Evolutionary conservation across 129 eudicot species (phyloP).

Genomic region (Tagetes patula): DNA sequence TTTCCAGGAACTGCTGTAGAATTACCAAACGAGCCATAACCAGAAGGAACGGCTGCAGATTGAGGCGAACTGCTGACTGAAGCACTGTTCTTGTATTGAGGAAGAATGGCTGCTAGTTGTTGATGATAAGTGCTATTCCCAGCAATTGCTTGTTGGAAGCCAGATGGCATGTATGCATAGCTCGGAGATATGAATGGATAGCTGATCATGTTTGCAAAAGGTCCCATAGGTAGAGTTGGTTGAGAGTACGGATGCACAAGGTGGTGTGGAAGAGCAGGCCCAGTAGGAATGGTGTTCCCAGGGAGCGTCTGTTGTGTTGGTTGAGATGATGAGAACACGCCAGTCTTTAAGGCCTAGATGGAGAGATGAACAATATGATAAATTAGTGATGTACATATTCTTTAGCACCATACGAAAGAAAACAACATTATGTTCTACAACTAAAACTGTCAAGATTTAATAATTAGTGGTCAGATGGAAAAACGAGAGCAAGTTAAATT

Average conservation of each 20-base stretch:
- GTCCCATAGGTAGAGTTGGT: slow-evolving; percentile 77
- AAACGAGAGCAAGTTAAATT: slow-evolving; percentile 5
- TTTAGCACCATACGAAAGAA: background rate
- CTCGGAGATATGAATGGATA: slow-evolving; percentile 80
- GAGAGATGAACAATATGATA: slow-evolving; percentile 3
- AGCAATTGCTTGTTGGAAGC: slow-evolving; percentile 82
- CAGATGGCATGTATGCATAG: slow-evolving; percentile 89
- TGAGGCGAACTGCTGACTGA: slow-evolving; percentile 82
- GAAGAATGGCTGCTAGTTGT: slow-evolving; percentile 67
- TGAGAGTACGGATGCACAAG: slow-evolving; percentile 86
- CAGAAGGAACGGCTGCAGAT: slow-evolving; percentile 82
- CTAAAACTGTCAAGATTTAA: background rate
- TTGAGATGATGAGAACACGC: slow-evolving; percentile 65
- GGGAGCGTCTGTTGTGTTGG: slow-evolving; percentile 60
- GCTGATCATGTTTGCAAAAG: slow-evolving; percentile 77
- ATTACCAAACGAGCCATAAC: slow-evolving; percentile 73
- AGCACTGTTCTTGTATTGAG: slow-evolving; percentile 74
- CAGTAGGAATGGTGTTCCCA: slow-evolving; percentile 61
- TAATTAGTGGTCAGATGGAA: background rate
- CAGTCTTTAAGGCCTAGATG: slow-evolving; percentile 69
- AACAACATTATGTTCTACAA: background rate
- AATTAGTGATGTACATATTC: background rate
- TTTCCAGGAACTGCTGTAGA: slow-evolving; percentile 70
- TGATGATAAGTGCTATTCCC: slow-evolving; percentile 85
- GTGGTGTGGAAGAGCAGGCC: slow-evolving; percentile 78